These are phyloP conservation scores for Trichophaea hybrida DNA, from an alignment of 2,329 filamentous ascomycete genomes.

Conservation along the genomic window DNA sequence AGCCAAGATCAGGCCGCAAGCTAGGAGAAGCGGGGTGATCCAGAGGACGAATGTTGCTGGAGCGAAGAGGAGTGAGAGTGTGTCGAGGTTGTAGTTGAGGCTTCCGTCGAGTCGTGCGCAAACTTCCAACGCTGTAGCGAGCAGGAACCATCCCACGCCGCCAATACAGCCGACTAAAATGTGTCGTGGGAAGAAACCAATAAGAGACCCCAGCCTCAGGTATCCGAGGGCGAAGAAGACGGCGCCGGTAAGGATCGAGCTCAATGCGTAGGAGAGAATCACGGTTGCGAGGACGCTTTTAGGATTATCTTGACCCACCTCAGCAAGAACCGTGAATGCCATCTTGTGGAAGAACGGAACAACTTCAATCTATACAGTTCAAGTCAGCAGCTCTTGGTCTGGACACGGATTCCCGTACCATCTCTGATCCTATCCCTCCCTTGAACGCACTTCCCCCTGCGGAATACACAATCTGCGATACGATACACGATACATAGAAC, in stretches of 20 bases:
- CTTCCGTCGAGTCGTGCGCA: slow-evolving; percentile 77
- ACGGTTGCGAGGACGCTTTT: slow-evolving; percentile 86
- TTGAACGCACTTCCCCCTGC: slow-evolving; percentile 71
- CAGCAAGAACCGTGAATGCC: slow-evolving; percentile 70
- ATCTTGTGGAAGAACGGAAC: slow-evolving; percentile 99
- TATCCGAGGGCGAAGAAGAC: slow-evolving; percentile 86
- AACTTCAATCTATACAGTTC: slow-evolving; percentile 61
- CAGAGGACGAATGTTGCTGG: slow-evolving; percentile 66
- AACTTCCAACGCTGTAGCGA: slow-evolving; percentile 85
- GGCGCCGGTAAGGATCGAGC: slow-evolving; percentile 75
- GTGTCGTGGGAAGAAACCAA: slow-evolving; percentile 91
- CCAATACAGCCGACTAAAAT: slow-evolving; percentile 96
- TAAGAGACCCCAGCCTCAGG: slow-evolving; percentile 77
- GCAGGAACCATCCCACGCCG: slow-evolving; percentile 86
- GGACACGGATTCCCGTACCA: slow-evolving; percentile 40
- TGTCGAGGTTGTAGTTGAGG: slow-evolving; percentile 65
- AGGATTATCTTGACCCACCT: slow-evolving; percentile 64
- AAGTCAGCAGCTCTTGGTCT: slow-evolving; percentile 3
- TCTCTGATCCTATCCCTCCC: slow-evolving; percentile 83
- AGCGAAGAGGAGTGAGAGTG: slow-evolving; percentile 58
- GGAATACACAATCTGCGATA: slow-evolving; percentile 83
- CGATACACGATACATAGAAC: slow-evolving; percentile 95
- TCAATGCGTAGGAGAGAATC: slow-evolving; percentile 78
- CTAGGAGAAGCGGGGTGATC: slow-evolving; percentile 63
- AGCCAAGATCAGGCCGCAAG: slow-evolving; percentile 59